Conservation (phyloP, 1,139 yeast genomes). For the Hyphopichia burtonii region DNA sequence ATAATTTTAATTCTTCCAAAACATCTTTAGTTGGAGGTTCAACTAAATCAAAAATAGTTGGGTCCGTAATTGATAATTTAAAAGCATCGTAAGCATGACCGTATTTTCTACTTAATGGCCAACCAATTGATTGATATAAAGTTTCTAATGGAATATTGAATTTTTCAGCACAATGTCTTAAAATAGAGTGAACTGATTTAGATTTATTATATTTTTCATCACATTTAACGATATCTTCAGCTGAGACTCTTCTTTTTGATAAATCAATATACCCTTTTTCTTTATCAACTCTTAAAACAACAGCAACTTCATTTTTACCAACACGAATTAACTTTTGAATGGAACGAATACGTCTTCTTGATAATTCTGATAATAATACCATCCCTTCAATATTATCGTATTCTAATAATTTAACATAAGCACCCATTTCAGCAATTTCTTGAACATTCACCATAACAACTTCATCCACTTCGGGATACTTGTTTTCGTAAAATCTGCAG, state of each 20-base stretch:
- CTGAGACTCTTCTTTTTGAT: constrained; percentile 96
- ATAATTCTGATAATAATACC: constrained; percentile 92
- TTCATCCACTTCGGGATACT: constrained; percentile 98
- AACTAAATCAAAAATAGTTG: constrained; percentile 79
- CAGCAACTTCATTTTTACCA: constrained; percentile 98
- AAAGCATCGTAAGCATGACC: constrained; percentile 99
- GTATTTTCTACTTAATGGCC: constrained; percentile 95
- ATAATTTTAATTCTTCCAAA: constrained; percentile 76
- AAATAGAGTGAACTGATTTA: constrained; percentile 94
- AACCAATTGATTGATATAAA: constrained; percentile 84
- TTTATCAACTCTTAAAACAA: constrained; percentile 97
- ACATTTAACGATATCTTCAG: constrained; percentile 96
- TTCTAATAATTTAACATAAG: constrained; percentile 91
- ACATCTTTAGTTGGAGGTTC: constrained; percentile 71
- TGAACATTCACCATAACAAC: constrained; percentile 98
- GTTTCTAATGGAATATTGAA: constrained; percentile 84
- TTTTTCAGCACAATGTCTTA: constrained; percentile 98
- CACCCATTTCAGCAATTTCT: constrained; percentile 98
- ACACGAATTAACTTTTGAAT: constrained; percentile 97
- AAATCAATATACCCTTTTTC: constrained; percentile 98
- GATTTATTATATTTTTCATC: constrained; percentile 97
- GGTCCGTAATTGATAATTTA: constrained; percentile 92
- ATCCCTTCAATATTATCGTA: constrained; percentile 98
- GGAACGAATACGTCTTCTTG: constrained; percentile 98
- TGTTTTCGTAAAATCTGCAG: constrained; percentile 97